Evolutionary conservation across 495 filamentous ascomycete species (phyloP).

Genomic region (Talaromyces thailandensis): DNA sequence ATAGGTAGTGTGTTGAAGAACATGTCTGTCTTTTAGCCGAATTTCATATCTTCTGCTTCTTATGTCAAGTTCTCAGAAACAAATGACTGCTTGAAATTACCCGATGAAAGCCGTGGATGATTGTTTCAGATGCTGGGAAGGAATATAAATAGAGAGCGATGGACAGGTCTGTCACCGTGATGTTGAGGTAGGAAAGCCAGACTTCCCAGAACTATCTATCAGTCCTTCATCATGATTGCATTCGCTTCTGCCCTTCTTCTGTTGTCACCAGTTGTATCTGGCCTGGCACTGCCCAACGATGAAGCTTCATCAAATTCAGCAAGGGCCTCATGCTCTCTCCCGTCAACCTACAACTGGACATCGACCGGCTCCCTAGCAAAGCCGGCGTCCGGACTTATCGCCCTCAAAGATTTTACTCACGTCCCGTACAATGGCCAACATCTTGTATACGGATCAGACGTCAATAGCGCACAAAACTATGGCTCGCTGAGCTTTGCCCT

Average conservation of each 20-base stretch:
- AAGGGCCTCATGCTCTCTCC: slow-evolving; percentile 33
- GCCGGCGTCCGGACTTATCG: slow-evolving; percentile 40
- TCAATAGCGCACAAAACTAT: slow-evolving; percentile 28
- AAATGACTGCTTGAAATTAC: too few species aligned
- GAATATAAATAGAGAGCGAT: background rate
- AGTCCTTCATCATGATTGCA: background rate
- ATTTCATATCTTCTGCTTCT: background rate
- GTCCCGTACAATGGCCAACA: slow-evolving; percentile 45
- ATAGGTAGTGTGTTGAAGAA: background rate
- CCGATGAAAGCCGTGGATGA: too few species aligned
- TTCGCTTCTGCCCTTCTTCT: background rate
- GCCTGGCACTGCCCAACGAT: background rate
- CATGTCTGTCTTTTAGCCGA: background rate
- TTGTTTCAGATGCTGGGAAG: too few species aligned
- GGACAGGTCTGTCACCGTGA: background rate
- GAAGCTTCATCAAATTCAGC: background rate
- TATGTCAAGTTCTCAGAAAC: background rate
- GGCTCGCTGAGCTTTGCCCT: slow-evolving; percentile 49
- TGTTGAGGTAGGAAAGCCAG: background rate
- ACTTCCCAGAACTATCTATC: background rate
- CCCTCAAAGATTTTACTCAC: slow-evolving; percentile 51
- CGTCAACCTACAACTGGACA: slow-evolving; percentile 45
- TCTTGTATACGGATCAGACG: slow-evolving; percentile 42
- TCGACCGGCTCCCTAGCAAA: slow-evolving; percentile 36
- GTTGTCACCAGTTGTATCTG: background rate